Evolutionary conservation across 177 flowering plant genomes (phyloP).

Genomic region (Vitis hybrid): DNA sequence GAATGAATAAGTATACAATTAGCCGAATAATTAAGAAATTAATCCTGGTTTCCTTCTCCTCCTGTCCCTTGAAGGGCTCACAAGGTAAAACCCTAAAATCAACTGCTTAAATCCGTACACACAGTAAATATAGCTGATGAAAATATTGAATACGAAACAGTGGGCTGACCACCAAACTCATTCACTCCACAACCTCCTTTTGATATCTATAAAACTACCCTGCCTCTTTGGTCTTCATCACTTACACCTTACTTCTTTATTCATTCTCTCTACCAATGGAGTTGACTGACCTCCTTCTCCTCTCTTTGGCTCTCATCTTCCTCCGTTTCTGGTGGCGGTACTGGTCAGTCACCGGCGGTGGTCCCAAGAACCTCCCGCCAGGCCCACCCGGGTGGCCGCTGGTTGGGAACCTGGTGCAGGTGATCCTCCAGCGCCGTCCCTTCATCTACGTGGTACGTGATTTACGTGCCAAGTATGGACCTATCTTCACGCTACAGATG

Average conservation of each 20-base stretch:
- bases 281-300: slow-evolving; percentile 34
- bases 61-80: not conserved
- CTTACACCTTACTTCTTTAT: not conserved
- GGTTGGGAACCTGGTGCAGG: slow-evolving; percentile 75
- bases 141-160: not conserved
- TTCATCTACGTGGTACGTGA: slow-evolving; percentile 78
- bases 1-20: too few relatives aligned
- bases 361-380: slow-evolving; percentile 66
- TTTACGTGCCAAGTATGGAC: slow-evolving; percentile 68
- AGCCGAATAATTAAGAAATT: too few relatives aligned
- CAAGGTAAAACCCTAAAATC: not conserved
- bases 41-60: not conserved
- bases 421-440: slow-evolving; percentile 62
- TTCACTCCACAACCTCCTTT: not conserved
- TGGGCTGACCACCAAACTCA: slow-evolving; percentile 19
- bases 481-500: slow-evolving; percentile 94
- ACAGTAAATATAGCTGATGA: slow-evolving; percentile 3
- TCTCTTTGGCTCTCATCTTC: slow-evolving; percentile 26
- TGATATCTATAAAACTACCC: not conserved
- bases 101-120: not conserved
- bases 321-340: slow-evolving; percentile 55
- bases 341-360: slow-evolving; percentile 40
- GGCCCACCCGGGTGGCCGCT: slow-evolving; percentile 94
- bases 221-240: not conserved
- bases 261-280: slow-evolving; percentile 36